phyloP scores from a whole-genome alignment of 139 green algal species.

The Eudorina sp. region DNA sequence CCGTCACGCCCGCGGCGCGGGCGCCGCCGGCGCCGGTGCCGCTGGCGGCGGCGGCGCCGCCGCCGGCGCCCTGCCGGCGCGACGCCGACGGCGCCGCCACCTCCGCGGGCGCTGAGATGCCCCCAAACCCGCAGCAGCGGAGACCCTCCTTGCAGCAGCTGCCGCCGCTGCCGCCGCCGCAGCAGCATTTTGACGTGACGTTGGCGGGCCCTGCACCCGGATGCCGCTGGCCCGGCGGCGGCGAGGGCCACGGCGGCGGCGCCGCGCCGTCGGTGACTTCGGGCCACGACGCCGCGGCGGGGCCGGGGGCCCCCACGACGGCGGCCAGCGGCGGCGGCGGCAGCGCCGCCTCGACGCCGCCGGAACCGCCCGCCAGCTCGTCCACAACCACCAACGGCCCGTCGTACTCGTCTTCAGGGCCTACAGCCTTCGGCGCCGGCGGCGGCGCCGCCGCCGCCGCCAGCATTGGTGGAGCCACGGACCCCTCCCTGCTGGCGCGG shows the following conservation, averaged over 20 bases:
- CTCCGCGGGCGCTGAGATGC: not conserved
- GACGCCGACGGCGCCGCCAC: not conserved
- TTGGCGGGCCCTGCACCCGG: not conserved
- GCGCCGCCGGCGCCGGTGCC: not conserved
- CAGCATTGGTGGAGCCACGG: not conserved
- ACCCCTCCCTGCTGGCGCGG: slow-evolving; percentile 1
- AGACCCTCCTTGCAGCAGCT: too few relatives aligned
- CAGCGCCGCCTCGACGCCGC: slow-evolving; percentile 15
- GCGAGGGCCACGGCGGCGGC: not conserved
- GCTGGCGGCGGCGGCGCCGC: not conserved
- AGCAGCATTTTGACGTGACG: not conserved
- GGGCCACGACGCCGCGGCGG: not conserved
- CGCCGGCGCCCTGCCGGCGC: not conserved
- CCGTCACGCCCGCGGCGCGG: not conserved
- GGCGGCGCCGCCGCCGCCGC: not conserved
- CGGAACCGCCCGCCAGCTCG: not conserved
- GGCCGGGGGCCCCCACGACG: not conserved
- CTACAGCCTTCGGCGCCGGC: not conserved
- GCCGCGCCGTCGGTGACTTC: not conserved
- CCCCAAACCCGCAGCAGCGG: not conserved
- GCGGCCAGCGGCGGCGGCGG: not conserved
- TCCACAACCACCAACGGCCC: not conserved
- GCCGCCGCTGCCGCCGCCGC: not conserved
- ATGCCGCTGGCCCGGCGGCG: not conserved
- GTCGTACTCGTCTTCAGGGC: not conserved